Evolutionary conservation across 768 basidiomycete genomes (phyloP).

Genomic region (Macrolepiota fuliginosa): DNA sequence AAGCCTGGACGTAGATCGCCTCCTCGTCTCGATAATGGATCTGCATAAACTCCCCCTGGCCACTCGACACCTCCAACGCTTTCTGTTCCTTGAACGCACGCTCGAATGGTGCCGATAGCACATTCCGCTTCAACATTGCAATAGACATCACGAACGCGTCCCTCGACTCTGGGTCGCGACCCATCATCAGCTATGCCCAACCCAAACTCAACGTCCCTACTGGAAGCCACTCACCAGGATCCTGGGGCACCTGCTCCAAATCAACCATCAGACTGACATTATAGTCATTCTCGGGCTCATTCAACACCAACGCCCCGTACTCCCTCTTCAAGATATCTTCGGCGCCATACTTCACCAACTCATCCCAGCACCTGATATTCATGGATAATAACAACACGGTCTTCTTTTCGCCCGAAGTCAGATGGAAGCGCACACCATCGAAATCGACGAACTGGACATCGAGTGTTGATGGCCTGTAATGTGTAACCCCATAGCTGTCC

Average conservation of each 20-base stretch:
- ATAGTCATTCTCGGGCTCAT: constrained; percentile 81
- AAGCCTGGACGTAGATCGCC: constrained; percentile 93
- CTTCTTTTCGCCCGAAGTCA: constrained; percentile 87
- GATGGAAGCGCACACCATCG: constrained; percentile 92
- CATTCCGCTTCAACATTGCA: constrained; percentile 87
- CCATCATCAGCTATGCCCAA: neutral
- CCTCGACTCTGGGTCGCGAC: constrained; percentile 58
- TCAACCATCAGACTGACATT: constrained; percentile 87
- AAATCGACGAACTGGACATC: constrained; percentile 99
- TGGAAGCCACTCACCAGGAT: constrained; percentile 55
- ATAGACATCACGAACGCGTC: constrained; percentile 78
- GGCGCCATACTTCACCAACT: constrained; percentile 87
- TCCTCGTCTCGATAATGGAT: constrained; percentile 97
- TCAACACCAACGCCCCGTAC: constrained; percentile 71
- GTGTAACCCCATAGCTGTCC: constrained; percentile 15
- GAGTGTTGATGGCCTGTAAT: constrained; percentile 75
- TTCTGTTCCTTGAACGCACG: constrained; percentile 82
- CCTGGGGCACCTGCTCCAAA: constrained; percentile 79
- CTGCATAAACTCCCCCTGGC: constrained; percentile 83
- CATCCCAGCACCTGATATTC: constrained; percentile 97
- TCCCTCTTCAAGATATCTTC: constrained; percentile 74
- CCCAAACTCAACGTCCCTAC: neutral
- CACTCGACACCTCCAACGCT: constrained; percentile 70
- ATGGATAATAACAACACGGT: constrained; percentile 84
- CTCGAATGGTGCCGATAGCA: constrained; percentile 93